These are phyloP conservation scores for Tulasnella sp. DNA, from an alignment of 768 basidiomycete genomes.

Conservation along the genomic window DNA sequence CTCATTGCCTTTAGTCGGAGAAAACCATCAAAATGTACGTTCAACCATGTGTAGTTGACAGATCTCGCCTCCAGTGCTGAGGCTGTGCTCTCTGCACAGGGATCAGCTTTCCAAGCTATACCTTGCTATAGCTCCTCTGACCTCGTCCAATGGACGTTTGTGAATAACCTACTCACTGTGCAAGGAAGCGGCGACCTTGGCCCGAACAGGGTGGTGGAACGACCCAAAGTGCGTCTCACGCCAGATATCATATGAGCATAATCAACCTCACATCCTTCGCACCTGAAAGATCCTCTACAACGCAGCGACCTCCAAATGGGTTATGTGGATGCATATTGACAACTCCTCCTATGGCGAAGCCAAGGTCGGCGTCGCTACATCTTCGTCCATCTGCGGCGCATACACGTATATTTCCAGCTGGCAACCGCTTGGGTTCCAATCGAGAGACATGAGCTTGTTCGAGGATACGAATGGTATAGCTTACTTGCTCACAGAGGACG, in stretches of 20 bases:
- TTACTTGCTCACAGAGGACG: constrained; percentile 15
- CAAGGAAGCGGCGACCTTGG: constrained; percentile 14
- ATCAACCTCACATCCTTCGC: neutral
- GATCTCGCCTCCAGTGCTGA: neutral
- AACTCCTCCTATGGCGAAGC: constrained; percentile 14
- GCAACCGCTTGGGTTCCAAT: constrained; percentile 10
- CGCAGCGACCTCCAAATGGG: constrained; percentile 5
- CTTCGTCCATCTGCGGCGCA: constrained; percentile 11
- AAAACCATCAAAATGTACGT: constrained; percentile 5
- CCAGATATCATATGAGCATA: neutral
- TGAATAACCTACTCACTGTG: constrained; percentile 5
- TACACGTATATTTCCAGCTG: constrained; percentile 12
- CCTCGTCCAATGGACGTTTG: constrained; percentile 15
- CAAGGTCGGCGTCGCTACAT: constrained; percentile 14
- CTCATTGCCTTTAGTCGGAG: neutral
- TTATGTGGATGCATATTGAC: constrained; percentile 18
- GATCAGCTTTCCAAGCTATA: constrained; percentile 10
- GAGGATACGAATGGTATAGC: constrained; percentile 13
- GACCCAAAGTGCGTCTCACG: constrained; percentile 1
- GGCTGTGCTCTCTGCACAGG: neutral
- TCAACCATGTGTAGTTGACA: neutral
- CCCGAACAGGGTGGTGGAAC: constrained; percentile 9
- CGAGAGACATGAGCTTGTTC: constrained; percentile 15
- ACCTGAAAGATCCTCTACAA: constrained; percentile 6
- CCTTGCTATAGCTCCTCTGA: constrained; percentile 12